phyloP scores from a whole-genome alignment of 306 rosid species.

The Lotus japonicus region DNA sequence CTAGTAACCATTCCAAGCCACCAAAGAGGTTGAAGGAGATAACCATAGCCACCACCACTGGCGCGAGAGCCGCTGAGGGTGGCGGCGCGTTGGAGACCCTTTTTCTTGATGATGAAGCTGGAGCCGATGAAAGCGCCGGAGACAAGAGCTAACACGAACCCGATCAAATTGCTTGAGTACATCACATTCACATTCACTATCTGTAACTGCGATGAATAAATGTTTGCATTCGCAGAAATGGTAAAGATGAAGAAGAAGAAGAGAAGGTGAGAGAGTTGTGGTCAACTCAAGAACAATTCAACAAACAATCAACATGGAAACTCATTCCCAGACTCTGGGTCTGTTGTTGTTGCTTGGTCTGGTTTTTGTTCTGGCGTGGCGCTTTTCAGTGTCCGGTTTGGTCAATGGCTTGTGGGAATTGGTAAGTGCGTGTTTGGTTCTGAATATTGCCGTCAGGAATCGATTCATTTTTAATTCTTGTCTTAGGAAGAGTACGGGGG shows the following conservation, averaged over 20 bases:
- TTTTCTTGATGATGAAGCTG: slow-evolving; percentile 84
- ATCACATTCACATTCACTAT: slow-evolving; percentile 37
- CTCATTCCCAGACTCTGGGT: too few species aligned
- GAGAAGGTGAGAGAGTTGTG: background rate
- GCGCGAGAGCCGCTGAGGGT: slow-evolving; percentile 54
- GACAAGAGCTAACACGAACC: slow-evolving; percentile 57
- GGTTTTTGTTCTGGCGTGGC: too few species aligned
- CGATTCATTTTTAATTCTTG: too few species aligned
- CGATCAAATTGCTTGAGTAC: slow-evolving; percentile 65
- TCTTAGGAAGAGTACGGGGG: too few species aligned
- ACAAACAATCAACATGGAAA: too few species aligned
- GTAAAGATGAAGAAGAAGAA: too few species aligned
- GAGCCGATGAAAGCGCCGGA: slow-evolving; percentile 87
- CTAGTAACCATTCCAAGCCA: slow-evolving; percentile 93
- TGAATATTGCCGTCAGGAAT: too few species aligned
- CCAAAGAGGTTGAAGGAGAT: slow-evolving; percentile 78
- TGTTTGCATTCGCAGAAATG: background rate
- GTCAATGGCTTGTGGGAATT: too few species aligned
- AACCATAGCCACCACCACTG: slow-evolving; percentile 84
- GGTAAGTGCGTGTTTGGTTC: too few species aligned
- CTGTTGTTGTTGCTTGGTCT: too few species aligned
- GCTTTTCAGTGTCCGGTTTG: too few species aligned
- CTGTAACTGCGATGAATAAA: too few species aligned
- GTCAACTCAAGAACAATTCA: background rate
- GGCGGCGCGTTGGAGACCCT: slow-evolving; percentile 80